Percentiles rank a stretch among this genome's conserved stretches.
Evolutionary conservation across 768 basidiomycete species (phyloP).

Genomic region (Naematelia encephala): DNA sequence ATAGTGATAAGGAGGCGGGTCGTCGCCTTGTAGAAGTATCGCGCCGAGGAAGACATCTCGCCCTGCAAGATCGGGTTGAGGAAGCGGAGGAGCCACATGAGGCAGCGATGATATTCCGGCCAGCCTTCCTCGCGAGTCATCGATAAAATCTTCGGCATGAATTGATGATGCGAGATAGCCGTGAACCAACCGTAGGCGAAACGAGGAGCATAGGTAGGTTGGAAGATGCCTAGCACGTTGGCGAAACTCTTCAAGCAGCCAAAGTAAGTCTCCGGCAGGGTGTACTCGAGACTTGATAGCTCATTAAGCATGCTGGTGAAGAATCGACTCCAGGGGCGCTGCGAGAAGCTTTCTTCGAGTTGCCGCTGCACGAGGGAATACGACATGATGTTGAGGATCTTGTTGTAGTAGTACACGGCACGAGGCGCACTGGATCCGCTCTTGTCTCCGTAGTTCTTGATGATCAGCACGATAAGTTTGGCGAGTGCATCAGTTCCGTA

Average conservation of each 20-base stretch:
- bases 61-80: slow-evolving; percentile 78
- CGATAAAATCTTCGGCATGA: slow-evolving; percentile 91
- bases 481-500: slow-evolving; percentile 94
- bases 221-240: slow-evolving; percentile 91
- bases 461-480: slow-evolving; percentile 90
- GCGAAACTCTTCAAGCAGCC: slow-evolving; percentile 71
- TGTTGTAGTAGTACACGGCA: slow-evolving; percentile 92
- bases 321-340: slow-evolving; percentile 97
- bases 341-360: slow-evolving; percentile 86
- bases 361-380: slow-evolving; percentile 91
- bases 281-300: slow-evolving; percentile 76
- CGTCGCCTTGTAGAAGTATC: slow-evolving; percentile 85
- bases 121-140: slow-evolving; percentile 92
- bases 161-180: slow-evolving; percentile 87
- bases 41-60: slow-evolving; percentile 71
- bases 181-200: slow-evolving; percentile 99
- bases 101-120: slow-evolving; percentile 90
- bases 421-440: slow-evolving; percentile 82
- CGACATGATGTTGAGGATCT: slow-evolving; percentile 95
- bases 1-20: slow-evolving; percentile 88
- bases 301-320: slow-evolving; percentile 96
- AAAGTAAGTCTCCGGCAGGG: slow-evolving; percentile 83
- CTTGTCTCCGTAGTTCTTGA: slow-evolving; percentile 98
- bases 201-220: slow-evolving; percentile 93
- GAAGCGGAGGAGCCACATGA: slow-evolving; percentile 93